Evolutionary conservation across 257 asterid species (phyloP).

Genomic region (Scutellaria baicalensis): DNA sequence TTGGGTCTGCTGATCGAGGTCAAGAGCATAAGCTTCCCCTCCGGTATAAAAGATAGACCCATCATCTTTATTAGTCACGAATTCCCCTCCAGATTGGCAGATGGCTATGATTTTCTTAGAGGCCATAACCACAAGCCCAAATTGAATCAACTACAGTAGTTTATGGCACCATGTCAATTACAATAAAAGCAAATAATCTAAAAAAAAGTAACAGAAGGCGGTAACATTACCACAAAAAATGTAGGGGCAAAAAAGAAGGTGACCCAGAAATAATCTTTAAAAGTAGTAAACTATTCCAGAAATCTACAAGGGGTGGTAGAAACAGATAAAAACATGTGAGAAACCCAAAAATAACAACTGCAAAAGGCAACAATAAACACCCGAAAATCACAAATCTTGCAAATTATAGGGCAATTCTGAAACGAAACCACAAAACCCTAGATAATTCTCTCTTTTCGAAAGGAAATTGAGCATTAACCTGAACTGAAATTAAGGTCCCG

Average conservation of each 20-base stretch:
- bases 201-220: background rate
- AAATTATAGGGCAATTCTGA: background rate
- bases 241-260: background rate
- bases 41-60: constrained; percentile 71
- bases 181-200: background rate
- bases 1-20: constrained; percentile 64
- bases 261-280: background rate
- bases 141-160: constrained; percentile 10
- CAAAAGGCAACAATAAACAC: background rate
- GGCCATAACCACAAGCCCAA: constrained; percentile 41
- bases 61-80: constrained; percentile 62
- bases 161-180: background rate
- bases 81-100: constrained; percentile 96
- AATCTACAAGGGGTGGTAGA: background rate
- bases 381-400: background rate
- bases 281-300: background rate
- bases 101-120: constrained; percentile 77
- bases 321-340: background rate
- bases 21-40: constrained; percentile 93
- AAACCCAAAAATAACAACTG: background rate
- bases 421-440: background rate
- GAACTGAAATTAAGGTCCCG: background rate
- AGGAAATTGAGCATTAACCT: background rate
- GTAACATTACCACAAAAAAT: background rate
- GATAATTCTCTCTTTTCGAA: background rate